These are phyloP conservation scores for Eutrema heterophyllum DNA, from an alignment of 345 rosid genomes.

Conservation along the genomic window DNA sequence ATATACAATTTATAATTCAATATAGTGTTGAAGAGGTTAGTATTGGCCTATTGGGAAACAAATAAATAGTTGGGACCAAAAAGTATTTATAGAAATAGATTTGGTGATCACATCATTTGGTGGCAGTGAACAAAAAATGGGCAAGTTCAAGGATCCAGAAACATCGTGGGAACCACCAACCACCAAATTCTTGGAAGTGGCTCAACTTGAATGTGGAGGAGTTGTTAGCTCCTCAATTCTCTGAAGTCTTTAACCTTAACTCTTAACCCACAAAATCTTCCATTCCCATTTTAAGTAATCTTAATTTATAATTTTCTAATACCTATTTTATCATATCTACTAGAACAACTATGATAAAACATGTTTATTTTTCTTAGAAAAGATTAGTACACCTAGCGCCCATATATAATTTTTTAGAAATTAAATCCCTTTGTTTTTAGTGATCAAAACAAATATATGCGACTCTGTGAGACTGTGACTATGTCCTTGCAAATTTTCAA, in stretches of 20 bases:
- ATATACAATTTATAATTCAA: not conserved
- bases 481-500: not conserved
- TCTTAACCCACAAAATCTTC: constrained; percentile 14
- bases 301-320: not conserved
- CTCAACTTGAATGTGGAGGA: constrained; percentile 17
- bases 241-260: not conserved
- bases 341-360: not conserved
- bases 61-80: constrained; percentile 30
- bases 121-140: constrained; percentile 42
- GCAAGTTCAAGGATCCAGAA: constrained; percentile 67
- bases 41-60: not conserved
- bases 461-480: no score
- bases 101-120: constrained; percentile 37
- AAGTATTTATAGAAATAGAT: constrained; percentile 30
- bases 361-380: not conserved
- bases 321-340: not conserved
- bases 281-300: constrained; percentile 2
- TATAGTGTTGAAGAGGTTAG: not conserved
- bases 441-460: not conserved
- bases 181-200: constrained; percentile 33
- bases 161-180: constrained; percentile 36
- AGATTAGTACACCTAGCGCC: not conserved
- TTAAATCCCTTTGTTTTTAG: no score
- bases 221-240: constrained; percentile 22
- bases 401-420: not conserved